A percentile compares a stretch with the other conserved stretches of the same genome.
These are phyloP conservation scores for Setaria italica DNA, from an alignment of 202 grass and related monocot species.

Conservation along the genomic window DNA sequence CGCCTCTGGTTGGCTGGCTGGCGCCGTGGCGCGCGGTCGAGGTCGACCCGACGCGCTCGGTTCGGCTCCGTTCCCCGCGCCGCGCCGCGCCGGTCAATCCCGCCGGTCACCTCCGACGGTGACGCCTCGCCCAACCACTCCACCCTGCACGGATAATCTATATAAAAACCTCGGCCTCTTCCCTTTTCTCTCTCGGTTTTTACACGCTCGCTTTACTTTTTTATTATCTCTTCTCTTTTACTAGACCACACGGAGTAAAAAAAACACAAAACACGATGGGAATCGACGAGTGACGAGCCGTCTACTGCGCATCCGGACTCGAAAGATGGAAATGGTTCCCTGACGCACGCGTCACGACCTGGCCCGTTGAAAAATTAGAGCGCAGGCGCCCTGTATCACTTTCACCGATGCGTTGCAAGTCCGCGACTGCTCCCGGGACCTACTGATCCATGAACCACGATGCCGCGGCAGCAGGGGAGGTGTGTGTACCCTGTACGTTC, in stretches of 20 bases:
- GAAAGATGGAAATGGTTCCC: not conserved
- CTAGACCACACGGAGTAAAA: not conserved
- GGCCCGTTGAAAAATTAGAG: not conserved
- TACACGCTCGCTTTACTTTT: not conserved
- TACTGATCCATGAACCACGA: not conserved
- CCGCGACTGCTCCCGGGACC: not conserved
- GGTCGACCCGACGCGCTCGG: not conserved
- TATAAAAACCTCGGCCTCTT: too few relatives aligned
- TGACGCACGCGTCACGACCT: not conserved
- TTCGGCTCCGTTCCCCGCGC: not conserved
- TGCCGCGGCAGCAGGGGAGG: too few relatives aligned
- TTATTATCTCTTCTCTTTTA: not conserved
- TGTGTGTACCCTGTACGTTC: not conserved
- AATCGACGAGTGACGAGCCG: not conserved
- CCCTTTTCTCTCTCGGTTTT: not conserved
- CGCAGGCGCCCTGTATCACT: not conserved
- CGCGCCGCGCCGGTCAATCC: constrained; percentile 12
- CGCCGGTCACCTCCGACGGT: constrained; percentile 30
- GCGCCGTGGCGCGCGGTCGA: too few relatives aligned
- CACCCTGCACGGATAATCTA: not conserved
- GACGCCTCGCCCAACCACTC: constrained; percentile 40
- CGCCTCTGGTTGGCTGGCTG: not conserved
- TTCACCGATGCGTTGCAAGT: not conserved
- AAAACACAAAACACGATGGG: not conserved
- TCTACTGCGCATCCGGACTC: not conserved